phyloP scores from a whole-genome alignment of 139 green algal species.

The Chlamydomonas sp. region DNA sequence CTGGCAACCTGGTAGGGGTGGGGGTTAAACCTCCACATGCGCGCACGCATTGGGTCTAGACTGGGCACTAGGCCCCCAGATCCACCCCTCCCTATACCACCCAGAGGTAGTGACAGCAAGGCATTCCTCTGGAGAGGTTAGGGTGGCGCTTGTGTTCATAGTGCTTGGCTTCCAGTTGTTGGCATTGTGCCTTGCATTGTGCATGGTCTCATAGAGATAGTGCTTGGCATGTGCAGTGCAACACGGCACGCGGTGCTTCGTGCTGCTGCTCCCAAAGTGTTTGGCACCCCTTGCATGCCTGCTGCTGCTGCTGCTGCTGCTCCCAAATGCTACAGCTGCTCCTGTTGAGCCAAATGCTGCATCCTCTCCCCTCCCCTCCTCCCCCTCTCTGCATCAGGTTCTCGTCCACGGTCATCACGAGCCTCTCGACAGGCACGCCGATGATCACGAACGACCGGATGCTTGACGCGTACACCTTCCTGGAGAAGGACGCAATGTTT shows the following conservation, averaged over 20 bases:
- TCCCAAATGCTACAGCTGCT: not conserved
- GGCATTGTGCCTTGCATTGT: no score
- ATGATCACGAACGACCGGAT: constrained; percentile 21
- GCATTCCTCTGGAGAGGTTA: constrained; percentile 18
- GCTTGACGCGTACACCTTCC: constrained; percentile 1
- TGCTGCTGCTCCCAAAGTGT: not conserved
- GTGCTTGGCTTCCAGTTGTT: no score
- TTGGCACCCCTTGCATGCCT: not conserved
- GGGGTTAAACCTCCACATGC: no score
- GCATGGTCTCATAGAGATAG: no score
- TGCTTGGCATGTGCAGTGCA: constrained; percentile 9
- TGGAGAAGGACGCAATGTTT: not conserved
- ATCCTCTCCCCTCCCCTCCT: constrained; percentile 18
- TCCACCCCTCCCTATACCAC: no score
- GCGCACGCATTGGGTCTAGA: no score
- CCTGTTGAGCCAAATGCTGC: not conserved
- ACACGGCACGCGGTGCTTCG: not conserved
- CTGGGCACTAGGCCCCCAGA: no score
- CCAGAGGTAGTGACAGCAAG: no score
- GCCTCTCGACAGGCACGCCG: constrained; percentile 33
- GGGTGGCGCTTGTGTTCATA: constrained; percentile 25
- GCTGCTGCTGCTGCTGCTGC: not conserved
- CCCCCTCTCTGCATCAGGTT: no score
- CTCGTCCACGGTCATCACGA: constrained; percentile 34
- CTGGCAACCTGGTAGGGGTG: no score